Evolutionary conservation across 345 rosid species (phyloP).

Genomic region (Eucalyptus marginata): DNA sequence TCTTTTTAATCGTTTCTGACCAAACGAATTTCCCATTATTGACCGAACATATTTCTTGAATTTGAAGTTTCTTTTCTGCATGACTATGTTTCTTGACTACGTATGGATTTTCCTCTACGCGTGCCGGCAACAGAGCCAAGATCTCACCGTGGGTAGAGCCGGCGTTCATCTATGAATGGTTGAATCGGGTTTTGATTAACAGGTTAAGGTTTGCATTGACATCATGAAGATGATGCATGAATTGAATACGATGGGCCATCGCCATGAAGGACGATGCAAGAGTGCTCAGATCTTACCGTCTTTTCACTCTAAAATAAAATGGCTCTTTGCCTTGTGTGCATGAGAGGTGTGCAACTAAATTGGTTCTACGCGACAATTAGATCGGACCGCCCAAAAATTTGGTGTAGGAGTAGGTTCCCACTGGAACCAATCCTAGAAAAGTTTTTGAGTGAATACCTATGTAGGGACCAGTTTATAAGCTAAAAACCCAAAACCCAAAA

Average conservation of each 20-base stretch:
- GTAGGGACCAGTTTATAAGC: fast-evolving
- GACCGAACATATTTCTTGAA: background rate
- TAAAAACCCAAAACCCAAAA: fast-evolving
- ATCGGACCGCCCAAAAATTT: background rate
- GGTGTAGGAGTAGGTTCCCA: no score
- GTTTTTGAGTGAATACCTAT: no score
- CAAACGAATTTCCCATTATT: background rate
- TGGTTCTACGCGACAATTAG: no score
- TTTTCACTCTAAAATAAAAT: background rate
- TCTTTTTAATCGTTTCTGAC: background rate
- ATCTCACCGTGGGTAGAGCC: background rate
- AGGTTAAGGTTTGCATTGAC: background rate
- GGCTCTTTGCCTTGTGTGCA: background rate
- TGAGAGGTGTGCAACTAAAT: no score
- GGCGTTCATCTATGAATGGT: background rate
- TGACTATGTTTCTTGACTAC: background rate
- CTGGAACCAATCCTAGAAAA: no score
- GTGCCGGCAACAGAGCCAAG: background rate
- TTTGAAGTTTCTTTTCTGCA: background rate
- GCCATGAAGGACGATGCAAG: background rate
- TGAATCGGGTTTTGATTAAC: background rate
- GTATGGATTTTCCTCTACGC: background rate
- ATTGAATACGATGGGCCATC: background rate
- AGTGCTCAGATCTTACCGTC: background rate
- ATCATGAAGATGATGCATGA: background rate